These are phyloP conservation scores for Exophiala spinifera DNA, from an alignment of 2,329 filamentous ascomycete genomes.

Conservation along the genomic window DNA sequence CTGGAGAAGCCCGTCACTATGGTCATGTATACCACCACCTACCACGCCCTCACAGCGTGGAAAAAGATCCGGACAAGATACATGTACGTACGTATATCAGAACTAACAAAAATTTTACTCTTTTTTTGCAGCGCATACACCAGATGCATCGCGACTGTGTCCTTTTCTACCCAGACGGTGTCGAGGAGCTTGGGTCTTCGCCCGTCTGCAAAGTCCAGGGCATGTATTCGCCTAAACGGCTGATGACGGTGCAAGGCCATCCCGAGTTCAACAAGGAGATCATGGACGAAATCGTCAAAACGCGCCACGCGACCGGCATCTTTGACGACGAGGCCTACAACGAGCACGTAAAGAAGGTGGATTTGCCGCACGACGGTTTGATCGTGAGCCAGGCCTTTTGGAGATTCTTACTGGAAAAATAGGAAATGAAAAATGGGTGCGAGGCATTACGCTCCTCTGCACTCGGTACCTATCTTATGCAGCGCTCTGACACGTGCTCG, in stretches of 20 bases:
- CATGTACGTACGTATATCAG: too few species aligned
- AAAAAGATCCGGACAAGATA: too few species aligned
- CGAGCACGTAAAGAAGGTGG: conserved; percentile 65
- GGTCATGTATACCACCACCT: too few species aligned
- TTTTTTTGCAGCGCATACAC: conserved; percentile 55
- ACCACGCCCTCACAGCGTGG: too few species aligned
- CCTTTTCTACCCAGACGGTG: conserved; percentile 58
- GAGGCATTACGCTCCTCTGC: too few species aligned
- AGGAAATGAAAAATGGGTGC: too few species aligned
- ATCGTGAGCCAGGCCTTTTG: conserved; percentile 70
- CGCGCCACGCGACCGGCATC: conserved; percentile 63
- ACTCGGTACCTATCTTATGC: too few species aligned
- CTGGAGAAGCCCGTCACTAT: too few species aligned
- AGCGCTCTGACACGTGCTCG: too few species aligned
- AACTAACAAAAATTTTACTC: too few species aligned
- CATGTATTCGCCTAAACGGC: conserved; percentile 65
- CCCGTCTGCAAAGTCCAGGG: conserved; percentile 71
- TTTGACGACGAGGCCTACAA: conserved; percentile 67
- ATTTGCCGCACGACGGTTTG: conserved; percentile 74
- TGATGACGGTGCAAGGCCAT: conserved; percentile 80
- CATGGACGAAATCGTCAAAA: conserved; percentile 63
- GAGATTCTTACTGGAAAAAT: conserved; percentile 65
- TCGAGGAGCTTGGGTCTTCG: conserved; percentile 63
- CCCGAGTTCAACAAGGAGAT: conserved; percentile 77
- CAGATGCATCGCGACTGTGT: conserved; percentile 87